A percentile compares a stretch with the other conserved stretches of the same genome.
Evolutionary conservation across 768 basidiomycete species (phyloP).

Genomic region (Tubosaeta sp.): DNA sequence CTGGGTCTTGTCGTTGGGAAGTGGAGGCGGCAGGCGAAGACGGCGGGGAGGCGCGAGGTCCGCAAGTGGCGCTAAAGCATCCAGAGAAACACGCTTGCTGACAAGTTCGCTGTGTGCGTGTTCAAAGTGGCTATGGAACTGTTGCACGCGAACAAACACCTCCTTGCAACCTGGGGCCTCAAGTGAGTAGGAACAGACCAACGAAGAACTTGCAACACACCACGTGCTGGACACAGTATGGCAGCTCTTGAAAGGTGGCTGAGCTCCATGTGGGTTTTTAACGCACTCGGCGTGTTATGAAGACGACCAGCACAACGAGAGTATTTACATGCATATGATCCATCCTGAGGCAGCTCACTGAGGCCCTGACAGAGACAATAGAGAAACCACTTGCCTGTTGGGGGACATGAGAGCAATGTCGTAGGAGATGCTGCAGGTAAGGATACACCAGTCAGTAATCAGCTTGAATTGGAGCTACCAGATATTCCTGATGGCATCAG

Average conservation of each 20-base stretch:
- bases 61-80: constrained; percentile 19
- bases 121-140: constrained; percentile 23
- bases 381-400: constrained; percentile 8
- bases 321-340: constrained; percentile 21
- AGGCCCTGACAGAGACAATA: not conserved
- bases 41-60: constrained; percentile 13
- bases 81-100: constrained; percentile 2
- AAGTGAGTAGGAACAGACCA: not conserved
- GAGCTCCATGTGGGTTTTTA: constrained; percentile 27
- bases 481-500: constrained; percentile 20
- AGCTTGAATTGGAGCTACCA: constrained; percentile 7
- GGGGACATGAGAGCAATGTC: constrained; percentile 19
- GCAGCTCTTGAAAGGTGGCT: constrained; percentile 28
- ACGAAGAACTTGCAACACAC: constrained; percentile 10
- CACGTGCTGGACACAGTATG: constrained; percentile 23
- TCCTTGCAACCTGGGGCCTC: constrained; percentile 19
- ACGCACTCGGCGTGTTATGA: constrained; percentile 14
- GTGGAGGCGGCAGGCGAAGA: constrained; percentile 15
- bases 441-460: constrained; percentile 7
- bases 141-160: constrained; percentile 22
- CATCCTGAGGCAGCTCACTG: constrained; percentile 17
- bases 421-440: constrained; percentile 22
- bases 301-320: constrained; percentile 27
- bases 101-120: constrained; percentile 20
- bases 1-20: constrained; percentile 4